A percentile compares a stretch with the other conserved stretches of the same genome.
Conservation (phyloP, 192 early-diverging fungal species). For the Phlyctochytrium arcticum region DNA sequence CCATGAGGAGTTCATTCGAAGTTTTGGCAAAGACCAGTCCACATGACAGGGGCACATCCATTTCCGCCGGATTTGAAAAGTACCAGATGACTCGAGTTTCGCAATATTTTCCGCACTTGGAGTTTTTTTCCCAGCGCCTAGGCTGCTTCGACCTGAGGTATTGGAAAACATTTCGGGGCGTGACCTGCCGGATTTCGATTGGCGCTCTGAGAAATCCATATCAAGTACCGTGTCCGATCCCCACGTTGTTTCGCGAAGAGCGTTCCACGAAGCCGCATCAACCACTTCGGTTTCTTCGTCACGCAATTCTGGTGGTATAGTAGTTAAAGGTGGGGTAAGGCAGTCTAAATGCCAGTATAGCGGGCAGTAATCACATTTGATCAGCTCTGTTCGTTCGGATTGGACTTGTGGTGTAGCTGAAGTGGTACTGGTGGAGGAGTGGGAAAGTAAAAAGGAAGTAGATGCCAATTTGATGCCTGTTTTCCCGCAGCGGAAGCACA, state of each 20-base stretch:
- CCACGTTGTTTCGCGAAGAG: constrained; percentile 9
- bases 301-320: constrained; percentile 25
- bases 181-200: not conserved
- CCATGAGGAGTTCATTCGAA: constrained; percentile 3
- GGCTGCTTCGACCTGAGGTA: too few species aligned
- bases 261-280: constrained; percentile 1
- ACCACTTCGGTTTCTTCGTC: constrained; percentile 21
- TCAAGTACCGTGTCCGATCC: not conserved
- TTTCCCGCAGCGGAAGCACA: constrained; percentile 28
- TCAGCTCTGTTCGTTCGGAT: constrained; percentile 29
- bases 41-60: constrained; percentile 60
- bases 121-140: too few species aligned
- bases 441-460: constrained; percentile 21
- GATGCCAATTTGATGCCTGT: constrained; percentile 2
- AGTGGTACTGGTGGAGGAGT: constrained; percentile 9
- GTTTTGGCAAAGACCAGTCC: constrained; percentile 35
- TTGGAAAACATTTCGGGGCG: constrained; percentile 11
- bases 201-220: not conserved
- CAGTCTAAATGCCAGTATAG: constrained; percentile 55
- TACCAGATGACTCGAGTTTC: not conserved
- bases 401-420: constrained; percentile 1
- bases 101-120: too few species aligned
- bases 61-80: constrained; percentile 29
- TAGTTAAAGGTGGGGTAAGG: constrained; percentile 38
- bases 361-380: constrained; percentile 50